Base-by-base conservation (phyloP, 1,284 basidiomycete genomes). In the Trametes pubescens region DNA sequence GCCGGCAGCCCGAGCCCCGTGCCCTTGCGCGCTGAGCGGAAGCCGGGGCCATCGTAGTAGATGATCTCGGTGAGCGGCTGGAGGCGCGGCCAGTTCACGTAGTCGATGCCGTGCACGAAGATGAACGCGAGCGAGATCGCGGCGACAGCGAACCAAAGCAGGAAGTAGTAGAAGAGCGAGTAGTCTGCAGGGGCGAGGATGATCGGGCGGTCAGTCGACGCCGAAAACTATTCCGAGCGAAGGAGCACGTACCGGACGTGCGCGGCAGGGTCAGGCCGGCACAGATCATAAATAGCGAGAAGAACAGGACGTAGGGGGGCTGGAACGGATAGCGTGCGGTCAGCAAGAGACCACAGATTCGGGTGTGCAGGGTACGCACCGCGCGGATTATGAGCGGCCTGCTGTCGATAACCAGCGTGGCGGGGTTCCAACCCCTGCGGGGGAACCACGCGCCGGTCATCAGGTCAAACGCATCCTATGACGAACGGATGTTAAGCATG, bases 81-180 rank as follows among this genome's bases (percentile, higher is more conserved):
- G 60, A 99, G 85, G 24, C 92, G 88, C n/a, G 97, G 98, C 92
- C 95, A 97, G 24, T 93, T 88, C 65, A 99, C 96, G 75, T 96
- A 98, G 68, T 91, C 86, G 69, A 95, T 86, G 46, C 92, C 91
- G 74, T 97, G 88, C 48, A 88, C 80, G 77, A 92, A 75, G 71
- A 97, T 92, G 78, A 92, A 93, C 51, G 81, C 69, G 63, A 89
- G 77, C 13, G 93, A 82, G 64, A 88, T 62, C 46, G 84, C 72
- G 59, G 91, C 81, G 44, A 96, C 73, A 54, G 82, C 74, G 72
- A 93, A 79, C 92, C 94, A 95, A 51, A 95, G 80, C 70, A 91
- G 72, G 78, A 93, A 88, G 80, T 95, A 94, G 75, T 91, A 91
- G 69, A 86, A 78, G 47, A 93, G 82, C n/a, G 92, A 92, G 71